Conservation (phyloP, 2,329 filamentous ascomycete genomes). For the Emmonsiellopsis sp. region DNA sequence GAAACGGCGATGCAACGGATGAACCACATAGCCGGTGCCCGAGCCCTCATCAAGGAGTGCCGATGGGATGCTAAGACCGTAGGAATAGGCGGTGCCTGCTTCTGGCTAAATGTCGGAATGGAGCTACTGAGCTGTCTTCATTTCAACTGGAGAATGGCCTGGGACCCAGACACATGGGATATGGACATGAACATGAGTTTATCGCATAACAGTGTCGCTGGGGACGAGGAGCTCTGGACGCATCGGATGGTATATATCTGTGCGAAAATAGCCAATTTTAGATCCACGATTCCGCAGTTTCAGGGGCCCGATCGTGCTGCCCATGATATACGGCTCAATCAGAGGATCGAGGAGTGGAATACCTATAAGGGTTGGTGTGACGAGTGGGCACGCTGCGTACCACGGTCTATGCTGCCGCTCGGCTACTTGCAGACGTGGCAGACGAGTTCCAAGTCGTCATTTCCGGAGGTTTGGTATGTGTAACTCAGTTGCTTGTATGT, state of each 20-base stretch:
- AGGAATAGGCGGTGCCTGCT: conserved; percentile 78
- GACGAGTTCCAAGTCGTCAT: conserved; percentile 60
- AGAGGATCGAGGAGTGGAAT: conserved; percentile 67
- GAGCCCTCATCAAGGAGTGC: conserved; percentile 81
- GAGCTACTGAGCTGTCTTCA: conserved; percentile 82
- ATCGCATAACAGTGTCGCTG: conserved; percentile 43
- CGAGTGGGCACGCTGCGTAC: conserved; percentile 68
- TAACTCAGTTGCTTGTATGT: neutral
- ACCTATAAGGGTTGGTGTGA: conserved; percentile 73
- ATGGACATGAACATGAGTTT: conserved; percentile 65
- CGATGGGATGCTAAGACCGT: conserved; percentile 73
- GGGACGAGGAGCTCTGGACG: conserved; percentile 75
- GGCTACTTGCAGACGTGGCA: conserved; percentile 64
- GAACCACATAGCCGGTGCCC: conserved; percentile 78
- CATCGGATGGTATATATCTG: conserved; percentile 83
- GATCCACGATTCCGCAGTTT: conserved; percentile 57
- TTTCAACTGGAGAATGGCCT: conserved; percentile 77
- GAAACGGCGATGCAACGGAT: conserved; percentile 70
- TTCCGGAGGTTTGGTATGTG: conserved; percentile 75
- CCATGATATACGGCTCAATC: conserved; percentile 55
- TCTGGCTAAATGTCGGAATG: conserved; percentile 88
- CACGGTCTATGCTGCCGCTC: conserved; percentile 79
- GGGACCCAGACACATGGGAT: conserved; percentile 86
- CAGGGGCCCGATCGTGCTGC: conserved; percentile 47
- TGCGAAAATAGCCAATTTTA: conserved; percentile 79